Evolutionary conservation across 202 grass and related monocot species (phyloP).

Genomic region (Carex arenaria): DNA sequence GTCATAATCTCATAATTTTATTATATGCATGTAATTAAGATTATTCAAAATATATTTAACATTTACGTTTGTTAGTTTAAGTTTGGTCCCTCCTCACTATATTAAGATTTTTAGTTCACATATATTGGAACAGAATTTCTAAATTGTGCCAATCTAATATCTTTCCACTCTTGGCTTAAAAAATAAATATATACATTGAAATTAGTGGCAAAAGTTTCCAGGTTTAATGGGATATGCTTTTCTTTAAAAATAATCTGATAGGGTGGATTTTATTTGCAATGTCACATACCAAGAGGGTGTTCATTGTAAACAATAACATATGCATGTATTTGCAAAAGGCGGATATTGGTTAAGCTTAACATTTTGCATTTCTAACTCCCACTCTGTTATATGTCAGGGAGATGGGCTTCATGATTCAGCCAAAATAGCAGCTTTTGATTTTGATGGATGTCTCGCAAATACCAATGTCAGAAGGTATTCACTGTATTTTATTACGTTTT

Average conservation of each 20-base stretch:
- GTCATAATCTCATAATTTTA: too few relatives aligned
- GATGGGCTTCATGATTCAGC: conserved; percentile 65
- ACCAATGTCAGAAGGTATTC: conserved; percentile 72
- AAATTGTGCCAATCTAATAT: background rate
- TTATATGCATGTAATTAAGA: too few relatives aligned
- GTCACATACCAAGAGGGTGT: background rate
- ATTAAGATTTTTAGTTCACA: background rate
- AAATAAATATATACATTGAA: background rate
- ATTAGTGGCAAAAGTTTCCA: background rate
- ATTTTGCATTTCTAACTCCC: conserved; percentile 13
- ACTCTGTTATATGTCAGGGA: conserved; percentile 37
- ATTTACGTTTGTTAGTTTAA: too few relatives aligned
- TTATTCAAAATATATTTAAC: too few relatives aligned
- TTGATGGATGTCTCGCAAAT: conserved; percentile 85
- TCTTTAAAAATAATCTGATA: background rate
- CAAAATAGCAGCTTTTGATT: conserved; percentile 98
- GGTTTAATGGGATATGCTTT: background rate
- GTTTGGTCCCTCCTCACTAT: too few relatives aligned
- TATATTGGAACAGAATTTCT: background rate
- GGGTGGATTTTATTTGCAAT: background rate
- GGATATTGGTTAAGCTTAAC: background rate
- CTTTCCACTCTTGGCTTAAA: background rate
- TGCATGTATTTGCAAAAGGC: background rate
- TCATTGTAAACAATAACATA: background rate
- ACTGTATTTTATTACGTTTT: background rate